Evolutionary conservation across 2,329 filamentous ascomycete species (phyloP).

Genomic region (Cladorrhinum sp.): DNA sequence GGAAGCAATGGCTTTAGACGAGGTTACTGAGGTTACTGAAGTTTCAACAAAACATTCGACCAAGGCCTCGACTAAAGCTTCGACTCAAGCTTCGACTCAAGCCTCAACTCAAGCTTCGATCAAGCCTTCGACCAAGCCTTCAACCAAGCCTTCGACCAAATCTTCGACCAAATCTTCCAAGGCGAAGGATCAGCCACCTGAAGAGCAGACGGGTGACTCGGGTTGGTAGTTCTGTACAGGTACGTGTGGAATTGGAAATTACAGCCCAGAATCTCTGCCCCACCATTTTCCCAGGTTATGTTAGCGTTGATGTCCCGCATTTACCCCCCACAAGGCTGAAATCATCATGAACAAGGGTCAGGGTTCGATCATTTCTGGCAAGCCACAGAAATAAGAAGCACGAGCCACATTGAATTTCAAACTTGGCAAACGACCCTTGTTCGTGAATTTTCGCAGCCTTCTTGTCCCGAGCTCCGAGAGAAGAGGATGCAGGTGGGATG

Average conservation of each 20-base stretch:
- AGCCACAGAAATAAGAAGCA: slow-evolving; percentile 10
- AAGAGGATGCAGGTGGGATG: neutral
- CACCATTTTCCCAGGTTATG: neutral
- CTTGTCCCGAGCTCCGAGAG: slow-evolving; percentile 2
- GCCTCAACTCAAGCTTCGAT: too few species aligned
- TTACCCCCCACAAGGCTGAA: slow-evolving; percentile 22
- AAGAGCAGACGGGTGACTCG: too few species aligned
- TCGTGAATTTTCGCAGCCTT: slow-evolving; percentile 14
- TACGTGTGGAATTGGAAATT: neutral
- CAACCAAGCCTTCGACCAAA: neutral
- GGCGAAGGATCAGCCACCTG: too few species aligned
- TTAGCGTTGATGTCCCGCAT: neutral
- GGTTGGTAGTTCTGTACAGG: neutral
- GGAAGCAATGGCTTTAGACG: too few species aligned
- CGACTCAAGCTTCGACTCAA: too few species aligned
- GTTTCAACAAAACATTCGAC: too few species aligned
- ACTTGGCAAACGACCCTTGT: neutral
- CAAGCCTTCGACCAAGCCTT: neutral
- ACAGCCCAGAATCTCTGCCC: neutral
- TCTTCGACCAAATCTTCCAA: neutral
- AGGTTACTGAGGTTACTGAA: too few species aligned
- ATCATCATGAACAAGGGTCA: neutral
- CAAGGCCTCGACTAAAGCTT: too few species aligned
- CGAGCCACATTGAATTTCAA: slow-evolving; percentile 5
- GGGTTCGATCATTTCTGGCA: neutral